These are phyloP conservation scores for Backusella tarrabulga DNA, from an alignment of 192 early-diverging fungal species.

Conservation along the genomic window DNA sequence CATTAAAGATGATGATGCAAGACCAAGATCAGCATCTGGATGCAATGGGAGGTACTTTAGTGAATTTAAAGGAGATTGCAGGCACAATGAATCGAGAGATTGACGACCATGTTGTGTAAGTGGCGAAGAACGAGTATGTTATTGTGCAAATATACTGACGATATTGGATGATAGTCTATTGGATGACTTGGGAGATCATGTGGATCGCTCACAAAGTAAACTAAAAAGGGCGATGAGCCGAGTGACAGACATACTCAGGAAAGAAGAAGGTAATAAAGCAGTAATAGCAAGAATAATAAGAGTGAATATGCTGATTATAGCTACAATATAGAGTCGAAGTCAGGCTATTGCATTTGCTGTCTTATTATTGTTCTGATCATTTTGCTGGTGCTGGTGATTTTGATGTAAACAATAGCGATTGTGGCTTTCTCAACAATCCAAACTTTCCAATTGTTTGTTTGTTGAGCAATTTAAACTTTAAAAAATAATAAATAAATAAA, in stretches of 20 bases:
- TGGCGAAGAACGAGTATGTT: neutral
- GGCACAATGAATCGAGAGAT: conserved; percentile 54
- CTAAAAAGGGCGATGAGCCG: conserved; percentile 49
- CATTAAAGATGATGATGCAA: conserved; percentile 47
- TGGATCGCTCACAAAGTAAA: conserved; percentile 43
- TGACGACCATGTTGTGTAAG: conserved; percentile 53
- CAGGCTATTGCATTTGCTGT: conserved; percentile 50
- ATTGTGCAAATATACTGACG: neutral
- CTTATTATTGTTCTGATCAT: conserved; percentile 55
- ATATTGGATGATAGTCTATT: conserved; percentile 32
- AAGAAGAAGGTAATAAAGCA: conserved; percentile 49
- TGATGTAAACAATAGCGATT: conserved; percentile 30
- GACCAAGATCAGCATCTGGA: conserved; percentile 61
- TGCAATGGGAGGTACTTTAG: conserved; percentile 49
- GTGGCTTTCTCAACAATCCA: neutral
- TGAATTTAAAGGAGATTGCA: conserved; percentile 60
- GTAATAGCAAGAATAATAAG: neutral
- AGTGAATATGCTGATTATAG: neutral
- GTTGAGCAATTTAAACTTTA: neutral
- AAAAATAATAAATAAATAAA: neutral
- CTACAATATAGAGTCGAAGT: conserved; percentile 43
- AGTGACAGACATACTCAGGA: conserved; percentile 51
- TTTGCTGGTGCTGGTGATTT: conserved; percentile 49
- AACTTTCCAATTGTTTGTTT: neutral
- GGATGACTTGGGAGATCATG: conserved; percentile 55